Conservation (phyloP, 257 asterid genomes). For the Forsythia suspensa region DNA sequence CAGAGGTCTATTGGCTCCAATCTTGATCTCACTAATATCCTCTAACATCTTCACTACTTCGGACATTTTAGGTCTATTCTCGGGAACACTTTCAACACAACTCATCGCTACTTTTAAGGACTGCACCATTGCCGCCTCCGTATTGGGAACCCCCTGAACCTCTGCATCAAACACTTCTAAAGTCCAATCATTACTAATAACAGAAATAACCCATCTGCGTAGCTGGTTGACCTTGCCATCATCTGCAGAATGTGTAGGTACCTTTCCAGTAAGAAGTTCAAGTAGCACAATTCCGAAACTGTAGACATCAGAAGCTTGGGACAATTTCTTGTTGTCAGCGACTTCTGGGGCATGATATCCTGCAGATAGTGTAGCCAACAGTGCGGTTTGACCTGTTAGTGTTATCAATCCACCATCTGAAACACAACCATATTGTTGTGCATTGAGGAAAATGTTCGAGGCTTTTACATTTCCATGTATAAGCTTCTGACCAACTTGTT, state of each 20-base stretch:
- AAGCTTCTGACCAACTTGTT: not conserved
- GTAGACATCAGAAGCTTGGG: slow-evolving; percentile 38
- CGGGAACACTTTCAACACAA: not conserved
- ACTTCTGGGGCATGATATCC: slow-evolving; percentile 38
- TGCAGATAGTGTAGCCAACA: slow-evolving; percentile 12
- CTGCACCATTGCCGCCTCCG: not conserved
- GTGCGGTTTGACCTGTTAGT: slow-evolving; percentile 17
- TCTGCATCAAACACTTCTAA: not conserved
- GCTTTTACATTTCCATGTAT: slow-evolving; percentile 41
- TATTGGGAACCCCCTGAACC: not conserved
- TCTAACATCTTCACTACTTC: not conserved
- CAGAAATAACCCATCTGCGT: not conserved
- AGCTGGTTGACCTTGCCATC: not conserved
- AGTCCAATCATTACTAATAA: not conserved
- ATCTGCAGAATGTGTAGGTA: not conserved
- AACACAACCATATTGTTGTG: slow-evolving; percentile 33
- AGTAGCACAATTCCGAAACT: slow-evolving; percentile 37
- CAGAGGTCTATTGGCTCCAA: not conserved
- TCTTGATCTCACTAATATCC: not conserved
- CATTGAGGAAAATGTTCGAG: slow-evolving; percentile 31
- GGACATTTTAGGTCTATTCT: not conserved
- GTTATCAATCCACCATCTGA: slow-evolving; percentile 38
- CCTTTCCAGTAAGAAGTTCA: slow-evolving; percentile 31
- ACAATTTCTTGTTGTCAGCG: slow-evolving; percentile 27
- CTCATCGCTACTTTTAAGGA: not conserved